Evolutionary conservation across 257 asterid species (phyloP).

Genomic region (Fraxinus cuspidata): DNA sequence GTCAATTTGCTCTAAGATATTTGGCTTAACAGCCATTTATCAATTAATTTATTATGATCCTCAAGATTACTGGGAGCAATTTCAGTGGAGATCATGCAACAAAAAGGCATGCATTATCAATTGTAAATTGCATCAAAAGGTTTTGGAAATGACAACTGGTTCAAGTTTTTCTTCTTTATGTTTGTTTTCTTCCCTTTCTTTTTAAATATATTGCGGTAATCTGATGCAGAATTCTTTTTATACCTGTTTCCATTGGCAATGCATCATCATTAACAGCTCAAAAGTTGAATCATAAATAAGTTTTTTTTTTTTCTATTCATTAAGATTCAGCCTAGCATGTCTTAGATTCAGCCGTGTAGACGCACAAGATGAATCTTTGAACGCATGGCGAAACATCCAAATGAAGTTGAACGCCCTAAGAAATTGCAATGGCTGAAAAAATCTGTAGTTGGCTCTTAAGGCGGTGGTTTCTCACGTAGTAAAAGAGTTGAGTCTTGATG

Average conservation of each 20-base stretch:
- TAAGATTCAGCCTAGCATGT: slow-evolving; percentile 31
- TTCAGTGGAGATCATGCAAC: slow-evolving; percentile 46
- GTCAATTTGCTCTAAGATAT: slow-evolving; percentile 24
- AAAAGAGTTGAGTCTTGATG: neutral
- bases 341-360: neutral
- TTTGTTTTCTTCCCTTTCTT: slow-evolving; percentile 38
- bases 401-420: neutral
- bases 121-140: slow-evolving; percentile 19
- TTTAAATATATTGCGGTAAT: slow-evolving; percentile 46
- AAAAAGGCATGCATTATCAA: slow-evolving; percentile 27
- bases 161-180: slow-evolving; percentile 19
- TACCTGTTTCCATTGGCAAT: slow-evolving; percentile 7
- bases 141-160: slow-evolving; percentile 34
- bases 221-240: slow-evolving; percentile 50
- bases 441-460: neutral
- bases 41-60: neutral
- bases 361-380: neutral
- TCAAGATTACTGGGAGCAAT: slow-evolving; percentile 29
- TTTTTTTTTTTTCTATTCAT: slow-evolving; percentile 24
- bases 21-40: slow-evolving; percentile 18
- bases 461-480: neutral
- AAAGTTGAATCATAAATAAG: slow-evolving; percentile 15
- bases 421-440: neutral
- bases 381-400: neutral
- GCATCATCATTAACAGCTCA: slow-evolving; percentile 29